Conservation (phyloP, 2,329 filamentous ascomycete species). For the Monosporascus sp. region DNA sequence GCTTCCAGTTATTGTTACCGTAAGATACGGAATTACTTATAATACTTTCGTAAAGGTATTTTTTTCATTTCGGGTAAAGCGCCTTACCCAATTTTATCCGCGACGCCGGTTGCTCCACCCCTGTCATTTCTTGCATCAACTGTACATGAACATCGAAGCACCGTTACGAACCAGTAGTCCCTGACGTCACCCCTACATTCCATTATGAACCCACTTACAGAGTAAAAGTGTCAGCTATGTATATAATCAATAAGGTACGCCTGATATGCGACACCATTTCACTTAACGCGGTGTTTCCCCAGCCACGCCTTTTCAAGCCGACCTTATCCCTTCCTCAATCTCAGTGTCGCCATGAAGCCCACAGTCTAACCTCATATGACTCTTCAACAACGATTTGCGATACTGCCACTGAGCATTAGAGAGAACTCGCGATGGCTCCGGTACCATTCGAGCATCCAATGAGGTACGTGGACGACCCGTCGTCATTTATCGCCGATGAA, state of each 20-base stretch:
- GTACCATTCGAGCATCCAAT: slow-evolving; percentile 22
- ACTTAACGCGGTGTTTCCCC: not conserved
- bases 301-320: not conserved
- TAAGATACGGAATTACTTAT: too few relatives aligned
- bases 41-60: too few relatives aligned
- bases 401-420: not conserved
- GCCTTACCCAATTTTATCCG: not conserved
- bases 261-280: too few relatives aligned
- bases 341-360: not conserved
- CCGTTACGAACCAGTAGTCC: too few relatives aligned
- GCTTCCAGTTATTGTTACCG: too few relatives aligned
- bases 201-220: not conserved
- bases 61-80: too few relatives aligned
- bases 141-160: too few relatives aligned
- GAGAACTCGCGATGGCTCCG: slow-evolving; percentile 20
- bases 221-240: too few relatives aligned
- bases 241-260: too few relatives aligned
- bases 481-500: not conserved
- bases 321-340: not conserved
- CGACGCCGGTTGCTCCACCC: not conserved
- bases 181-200: not conserved
- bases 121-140: not conserved
- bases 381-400: not conserved
- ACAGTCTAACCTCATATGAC: not conserved
- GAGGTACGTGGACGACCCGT: slow-evolving; percentile 13